Base-by-base conservation (phyloP, 257 asterid species). In the Rauvolfia tetraphylla region DNA sequence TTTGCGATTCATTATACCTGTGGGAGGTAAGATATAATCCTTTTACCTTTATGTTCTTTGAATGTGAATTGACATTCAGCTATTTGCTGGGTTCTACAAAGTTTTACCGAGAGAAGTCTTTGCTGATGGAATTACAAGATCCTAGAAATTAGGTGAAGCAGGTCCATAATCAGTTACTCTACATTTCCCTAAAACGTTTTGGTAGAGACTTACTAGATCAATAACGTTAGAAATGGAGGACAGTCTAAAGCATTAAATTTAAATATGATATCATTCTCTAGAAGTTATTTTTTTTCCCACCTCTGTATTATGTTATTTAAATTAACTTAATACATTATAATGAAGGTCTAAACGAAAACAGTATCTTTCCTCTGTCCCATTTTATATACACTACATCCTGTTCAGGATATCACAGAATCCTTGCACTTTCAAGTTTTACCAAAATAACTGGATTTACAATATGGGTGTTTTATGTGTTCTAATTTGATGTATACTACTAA, bases 1-100 rank as follows among this genome's bases (percentile, higher is more conserved):
- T 93, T 84, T 93, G 86, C 5, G 98, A 93, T 82, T 92, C 94
- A 41, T 88, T 93, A 66, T 92, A 88, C 83, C 96, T 93, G 48
- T 93, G 98, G 98, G 98, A 93, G 98, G 98, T 91, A 87, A 78
- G 54, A 20, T 62, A 31, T 5, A 54, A 51, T 34, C 44, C 39
- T 41, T 68, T 25, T 75, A 33, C 14, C 49, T 17, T 59, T 68
- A 22, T 23, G 34, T 23, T 58, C 4, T 44, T 62, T 5, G 42
- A 36, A 62, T 12, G n/a, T 62, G 62, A 74, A 18, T 15, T 56
- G 27, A n/a, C 2, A 22, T 22, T 68, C 3, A 36, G 23, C 10
- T 0, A 53, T 53, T 22, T 48, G 41, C 12, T 5, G 34, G 48
- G 53, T 73, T 36, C 10, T 61, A 9, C 22, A 17, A 31, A 44